Percentiles rank a stretch among this genome's conserved stretches.
Evolutionary conservation across 2,329 filamentous ascomycete species (phyloP).

Genomic region (Madurella mycetomatis): DNA sequence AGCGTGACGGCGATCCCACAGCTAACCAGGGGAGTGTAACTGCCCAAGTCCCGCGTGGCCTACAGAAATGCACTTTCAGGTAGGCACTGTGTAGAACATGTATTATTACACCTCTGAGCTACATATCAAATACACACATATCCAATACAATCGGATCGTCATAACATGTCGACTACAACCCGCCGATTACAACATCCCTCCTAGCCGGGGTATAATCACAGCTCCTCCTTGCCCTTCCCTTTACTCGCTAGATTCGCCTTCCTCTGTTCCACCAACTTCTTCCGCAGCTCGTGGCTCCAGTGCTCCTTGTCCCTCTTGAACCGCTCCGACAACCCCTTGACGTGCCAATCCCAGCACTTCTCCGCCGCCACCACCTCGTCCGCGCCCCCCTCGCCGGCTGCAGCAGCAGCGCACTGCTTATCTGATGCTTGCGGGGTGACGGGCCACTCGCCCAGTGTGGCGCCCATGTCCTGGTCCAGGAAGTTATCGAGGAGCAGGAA

Average conservation of each 20-base stretch:
- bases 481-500: slow-evolving; percentile 61
- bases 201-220: slow-evolving; percentile 4
- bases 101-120: no score
- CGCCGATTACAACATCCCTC: no score
- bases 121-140: no score
- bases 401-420: slow-evolving; percentile 31
- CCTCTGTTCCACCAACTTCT: slow-evolving; percentile 33
- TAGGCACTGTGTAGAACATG: no score
- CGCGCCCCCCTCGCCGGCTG: not conserved
- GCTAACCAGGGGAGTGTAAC: no score
- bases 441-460: slow-evolving; percentile 54
- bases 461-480: slow-evolving; percentile 61
- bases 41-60: no score
- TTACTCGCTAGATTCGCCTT: slow-evolving; percentile 18
- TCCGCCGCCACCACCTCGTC: slow-evolving; percentile 22
- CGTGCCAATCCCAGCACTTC: slow-evolving; percentile 56
- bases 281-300: slow-evolving; percentile 44
- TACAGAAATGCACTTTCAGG: no score
- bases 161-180: no score
- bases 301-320: slow-evolving; percentile 36
- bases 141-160: no score
- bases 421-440: slow-evolving; percentile 32
- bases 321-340: slow-evolving; percentile 37
- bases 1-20: no score
- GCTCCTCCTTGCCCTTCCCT: slow-evolving; percentile 13